Base-by-base conservation (phyloP, 768 basidiomycete genomes). In the Rhodotorula toruloides region DNA sequence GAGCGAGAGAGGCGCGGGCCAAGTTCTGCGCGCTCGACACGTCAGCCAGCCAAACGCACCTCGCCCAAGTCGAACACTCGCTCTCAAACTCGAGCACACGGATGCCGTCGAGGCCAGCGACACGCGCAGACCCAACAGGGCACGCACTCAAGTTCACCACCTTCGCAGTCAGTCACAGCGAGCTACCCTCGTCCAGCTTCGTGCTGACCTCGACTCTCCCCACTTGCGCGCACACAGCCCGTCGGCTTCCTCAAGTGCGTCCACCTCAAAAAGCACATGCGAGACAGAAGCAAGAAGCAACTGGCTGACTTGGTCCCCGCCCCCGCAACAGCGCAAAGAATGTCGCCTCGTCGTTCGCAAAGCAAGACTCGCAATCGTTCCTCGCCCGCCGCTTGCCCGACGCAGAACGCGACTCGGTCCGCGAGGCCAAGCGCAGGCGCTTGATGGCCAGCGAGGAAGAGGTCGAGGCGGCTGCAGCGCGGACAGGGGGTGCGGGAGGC, bases 291-390 rank as follows among this genome's bases (percentile, higher is more conserved):
- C n/a, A n/a, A 1, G 27, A 36, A 11, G 9, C 12, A 29, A 54
- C 37, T 32, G 3, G 14, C 56, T 49, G 10, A 55, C 46, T 6
- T 36, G 1, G 13, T 22, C 6, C 27, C 4, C 19, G 9, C 4
- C 4, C 31, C 22, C n/a, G n/a, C n/a, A n/a, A n/a, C 71, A 74
- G 66, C 40, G 71, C 50, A 50, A 74, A 74, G 68, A 72, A 74
- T 61, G 71, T 74, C n/a, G 42, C 71, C 1, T 57, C 70, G 19
- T 43, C 50, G 16, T 74, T 65, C 31, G 59, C 37, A 31, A 74
- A 70, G 54, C 25, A 40, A 10, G 71, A 74, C 52, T 14, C 27
- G 5, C 71, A 72, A 57, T 62, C 59, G 16, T 70, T 62, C 63
- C 63, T 54, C 55, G 29, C 63, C 4, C 53, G 71, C 8, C 61